Evolutionary conservation across 768 basidiomycete genomes (phyloP), one percentile per base, ranked within the genome.

Genomic region (Baorangia bicolor): DNA sequence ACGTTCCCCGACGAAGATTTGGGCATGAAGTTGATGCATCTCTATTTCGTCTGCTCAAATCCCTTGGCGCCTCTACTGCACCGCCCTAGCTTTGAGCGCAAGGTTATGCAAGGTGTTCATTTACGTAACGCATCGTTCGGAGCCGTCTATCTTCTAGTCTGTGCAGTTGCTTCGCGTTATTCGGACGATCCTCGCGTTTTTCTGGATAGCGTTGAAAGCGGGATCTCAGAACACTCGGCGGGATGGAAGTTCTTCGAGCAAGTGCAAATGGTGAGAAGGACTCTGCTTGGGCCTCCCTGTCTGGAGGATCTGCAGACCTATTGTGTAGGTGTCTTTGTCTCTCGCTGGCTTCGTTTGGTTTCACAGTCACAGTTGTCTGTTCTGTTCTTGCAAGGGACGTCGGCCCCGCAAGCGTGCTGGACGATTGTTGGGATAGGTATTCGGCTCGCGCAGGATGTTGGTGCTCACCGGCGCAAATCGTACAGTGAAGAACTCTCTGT

Each of bases 301-400:
- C 63, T 93, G 49, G 83, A 84, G 64, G 89, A 91, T 61, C 71
- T 95, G 23, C 92, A 95, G 66, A 78, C 77, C 21, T 84, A 83
- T 63, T 77, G 78, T 63, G 85, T 86, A 65, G 54, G 81, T 71
- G 27, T 44, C 4, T 48, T 49, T 25, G 5, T 51, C 30, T 31
- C 18, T 20, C 4, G 56, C 53, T 48, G 39, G 69, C 9, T 14
- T 63, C 30, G 39, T 68, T 35, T 1, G 5, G 28, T 8, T 47
- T 55, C 6, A 37, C 3, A 7, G 18, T 44, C 16, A 20, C 50
- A 87, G 86, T 66, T 87, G n/a, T 74, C 78, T 11, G 77, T 80
- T 0, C 65, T 77, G 59, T 85, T 78, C 67, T 72, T 85, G 21
- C 79, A 80, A 60, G 83, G 82, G 1, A 80, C 81, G 0, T 82